Evolutionary conservation across 2,329 filamentous ascomycete species (phyloP), one percentile per base, ranked within the genome.

Genomic region (Lachnellula suecica): DNA sequence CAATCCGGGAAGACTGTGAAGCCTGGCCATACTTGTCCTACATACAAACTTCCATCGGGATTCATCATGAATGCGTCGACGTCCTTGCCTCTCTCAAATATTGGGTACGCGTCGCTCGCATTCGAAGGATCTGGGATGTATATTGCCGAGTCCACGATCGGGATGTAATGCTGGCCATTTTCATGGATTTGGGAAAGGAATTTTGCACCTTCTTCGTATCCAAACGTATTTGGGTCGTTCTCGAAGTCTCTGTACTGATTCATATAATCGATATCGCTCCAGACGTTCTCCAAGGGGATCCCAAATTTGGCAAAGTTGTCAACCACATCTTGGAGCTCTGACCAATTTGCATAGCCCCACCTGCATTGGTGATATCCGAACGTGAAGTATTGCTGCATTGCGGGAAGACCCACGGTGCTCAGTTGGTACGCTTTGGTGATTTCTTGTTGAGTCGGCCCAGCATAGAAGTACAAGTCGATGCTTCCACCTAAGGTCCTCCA

Each of bases 351-450:
- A 66, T 94, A 94, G 1, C 89, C 90, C 84, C 89, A 94, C 53
- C 88, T 79, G 62, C 89, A 93, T 66, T 95, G 89, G 59, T 95
- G 90, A 66, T 80, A 93, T 1, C 91, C 91, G 54, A 95, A 83
- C 0, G 85, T 83, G 77, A 83, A 93, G 71, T 94, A 94, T 59
- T 88, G 85, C 65, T 92, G 87, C 82, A 93, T 85, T 0, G 84
- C 84, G 1, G 89, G 89, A 4, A 89, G 72, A 0, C 89, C 89
- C 47, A 86, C 74, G 2, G 85, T 80, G 48, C 79, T 84, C 51
- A 72, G 69, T 57, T 89, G 84, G 65, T 93, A 94, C 35, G 87
- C 79, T 66, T 82, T 83, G 15, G 83, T 88, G 22, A 91, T 84
- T 11, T 85, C 80, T 6, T 79, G 75, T 52, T 85, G 84, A 0